These are phyloP conservation scores for Graphium sp. DNA, from an alignment of 2,329 filamentous ascomycete species.

Conservation along the genomic window DNA sequence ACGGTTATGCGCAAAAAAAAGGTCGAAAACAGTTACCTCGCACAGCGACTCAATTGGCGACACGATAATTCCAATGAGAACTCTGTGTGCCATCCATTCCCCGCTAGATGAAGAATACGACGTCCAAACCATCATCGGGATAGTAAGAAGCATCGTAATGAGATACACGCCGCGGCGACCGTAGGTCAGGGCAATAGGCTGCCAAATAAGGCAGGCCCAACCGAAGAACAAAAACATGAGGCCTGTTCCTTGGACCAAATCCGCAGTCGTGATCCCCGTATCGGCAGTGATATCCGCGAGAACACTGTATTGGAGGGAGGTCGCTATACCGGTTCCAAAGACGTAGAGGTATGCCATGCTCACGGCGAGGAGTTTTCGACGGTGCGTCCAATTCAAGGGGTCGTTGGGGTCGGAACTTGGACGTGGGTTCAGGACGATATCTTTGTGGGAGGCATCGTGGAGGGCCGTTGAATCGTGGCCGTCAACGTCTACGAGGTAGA, in stretches of 20 bases:
- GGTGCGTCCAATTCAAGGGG: conserved; percentile 8
- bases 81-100: conserved; percentile 12
- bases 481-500: conserved; percentile 21
- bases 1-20: conserved; percentile 25
- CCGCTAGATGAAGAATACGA: conserved; percentile 8
- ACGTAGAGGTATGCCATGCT: conserved; percentile 20
- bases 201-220: conserved; percentile 32
- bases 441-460: conserved; percentile 12
- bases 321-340: conserved; percentile 17
- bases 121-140: conserved; percentile 16
- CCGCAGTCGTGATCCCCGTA: conserved; percentile 21
- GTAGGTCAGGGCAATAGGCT: conserved; percentile 32
- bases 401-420: conserved; percentile 10
- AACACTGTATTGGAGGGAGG: conserved; percentile 14
- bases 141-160: conserved; percentile 15
- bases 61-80: conserved; percentile 12
- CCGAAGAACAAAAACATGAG: conserved; percentile 33
- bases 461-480: too few relatives aligned
- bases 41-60: conserved; percentile 14
- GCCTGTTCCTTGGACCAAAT: conserved; percentile 31
- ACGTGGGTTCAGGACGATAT: conserved; percentile 8
- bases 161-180: conserved; percentile 31
- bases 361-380: conserved; percentile 10
- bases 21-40: conserved; percentile 14
- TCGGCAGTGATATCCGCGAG: conserved; percentile 23